phyloP scores from a whole-genome alignment of 306 rosid species.

The Comarum palustre region DNA sequence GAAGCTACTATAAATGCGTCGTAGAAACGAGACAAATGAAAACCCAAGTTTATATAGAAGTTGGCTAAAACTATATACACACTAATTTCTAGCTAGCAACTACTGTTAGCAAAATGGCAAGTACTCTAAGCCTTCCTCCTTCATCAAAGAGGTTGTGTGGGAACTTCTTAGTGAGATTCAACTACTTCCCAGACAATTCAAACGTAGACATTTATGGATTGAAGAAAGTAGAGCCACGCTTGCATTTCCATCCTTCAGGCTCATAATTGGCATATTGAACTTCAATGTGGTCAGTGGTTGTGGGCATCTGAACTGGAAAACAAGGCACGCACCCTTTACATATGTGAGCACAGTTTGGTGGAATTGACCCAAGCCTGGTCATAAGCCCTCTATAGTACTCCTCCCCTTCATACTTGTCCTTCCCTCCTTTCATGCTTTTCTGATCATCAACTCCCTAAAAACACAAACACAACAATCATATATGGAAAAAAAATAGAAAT shows the following conservation, averaged over 20 bases:
- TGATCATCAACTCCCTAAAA: slow-evolving; percentile 18
- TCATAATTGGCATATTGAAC: slow-evolving; percentile 37
- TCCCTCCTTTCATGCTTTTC: background rate
- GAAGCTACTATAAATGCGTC: too few relatives aligned
- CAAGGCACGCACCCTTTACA: slow-evolving; percentile 40
- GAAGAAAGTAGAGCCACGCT: slow-evolving; percentile 36
- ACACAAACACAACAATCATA: background rate
- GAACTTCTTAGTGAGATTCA: too few relatives aligned
- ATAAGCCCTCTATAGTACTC: slow-evolving; percentile 11
- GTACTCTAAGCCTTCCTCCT: background rate
- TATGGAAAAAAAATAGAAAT: background rate
- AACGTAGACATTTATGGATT: slow-evolving; percentile 23
- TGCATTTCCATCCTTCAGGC: slow-evolving; percentile 49
- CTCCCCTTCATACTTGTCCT: slow-evolving; percentile 8
- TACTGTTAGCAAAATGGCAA: background rate
- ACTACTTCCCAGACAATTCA: background rate
- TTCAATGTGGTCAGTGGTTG: slow-evolving; percentile 15
- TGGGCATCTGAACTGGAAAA: slow-evolving; percentile 33
- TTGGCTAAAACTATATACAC: background rate
- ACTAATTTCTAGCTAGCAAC: background rate
- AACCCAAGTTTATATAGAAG: background rate
- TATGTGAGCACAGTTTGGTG: slow-evolving; percentile 36
- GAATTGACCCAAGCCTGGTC: slow-evolving; percentile 39
- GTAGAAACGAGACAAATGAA: too few relatives aligned
- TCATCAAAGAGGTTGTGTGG: background rate